A percentile compares a stretch with the other conserved stretches of the same genome.
These are phyloP conservation scores for Penicillium janthinellum DNA, from an alignment of 2,329 filamentous ascomycete species.

Conservation along the genomic window DNA sequence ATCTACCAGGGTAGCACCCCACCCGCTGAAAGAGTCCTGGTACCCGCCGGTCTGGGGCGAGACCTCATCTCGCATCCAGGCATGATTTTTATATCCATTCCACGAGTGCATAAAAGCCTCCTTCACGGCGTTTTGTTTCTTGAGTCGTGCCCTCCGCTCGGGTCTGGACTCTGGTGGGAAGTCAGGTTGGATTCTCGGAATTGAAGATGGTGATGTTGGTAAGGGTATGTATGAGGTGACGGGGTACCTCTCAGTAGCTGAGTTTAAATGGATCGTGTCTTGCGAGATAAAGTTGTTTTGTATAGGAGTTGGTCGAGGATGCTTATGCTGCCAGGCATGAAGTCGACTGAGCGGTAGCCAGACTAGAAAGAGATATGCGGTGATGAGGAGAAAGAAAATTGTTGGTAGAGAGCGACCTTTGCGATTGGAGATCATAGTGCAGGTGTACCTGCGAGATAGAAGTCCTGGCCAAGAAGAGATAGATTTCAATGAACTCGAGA, in stretches of 20 bases:
- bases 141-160: constrained; percentile 62
- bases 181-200: constrained; percentile 75
- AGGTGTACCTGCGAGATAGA: constrained; percentile 1
- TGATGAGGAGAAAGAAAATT: constrained; percentile 18
- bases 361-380: constrained; percentile 24
- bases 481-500: background rate
- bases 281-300: constrained; percentile 11
- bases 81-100: constrained; percentile 77
- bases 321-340: constrained; percentile 12
- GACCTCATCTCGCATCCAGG: constrained; percentile 86
- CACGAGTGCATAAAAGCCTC: constrained; percentile 76
- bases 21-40: constrained; percentile 86
- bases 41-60: constrained; percentile 68
- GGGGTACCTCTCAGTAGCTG: constrained; percentile 74
- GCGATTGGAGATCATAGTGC: constrained; percentile 30
- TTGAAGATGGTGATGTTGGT: constrained; percentile 69
- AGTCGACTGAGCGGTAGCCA: constrained; percentile 17
- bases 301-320: constrained; percentile 16
- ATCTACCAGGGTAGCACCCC: constrained; percentile 87
- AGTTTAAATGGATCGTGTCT: constrained; percentile 64
- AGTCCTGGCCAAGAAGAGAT: background rate
- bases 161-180: constrained; percentile 66
- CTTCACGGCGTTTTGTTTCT: constrained; percentile 69
- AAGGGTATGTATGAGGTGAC: constrained; percentile 69
- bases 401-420: constrained; percentile 21